Percentiles rank a stretch among this genome's conserved stretches.
Conservation (phyloP, 2,329 filamentous ascomycete genomes). For the Chaetomiaceae sp. region DNA sequence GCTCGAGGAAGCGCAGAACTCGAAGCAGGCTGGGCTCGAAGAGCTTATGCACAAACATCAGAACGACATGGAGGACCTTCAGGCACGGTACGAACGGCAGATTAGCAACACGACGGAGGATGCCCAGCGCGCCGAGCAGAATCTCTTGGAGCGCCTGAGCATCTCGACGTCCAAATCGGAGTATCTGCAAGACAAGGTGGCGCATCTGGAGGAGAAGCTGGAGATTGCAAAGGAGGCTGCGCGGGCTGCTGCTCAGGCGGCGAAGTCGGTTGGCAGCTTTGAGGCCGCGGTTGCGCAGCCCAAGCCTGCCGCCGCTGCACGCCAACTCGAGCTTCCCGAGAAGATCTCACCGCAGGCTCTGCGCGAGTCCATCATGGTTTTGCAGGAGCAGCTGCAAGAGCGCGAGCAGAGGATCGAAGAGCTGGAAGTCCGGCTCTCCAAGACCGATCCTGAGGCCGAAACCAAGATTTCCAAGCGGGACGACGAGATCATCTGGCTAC, state of each 20-base stretch:
- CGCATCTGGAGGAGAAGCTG: conserved; percentile 83
- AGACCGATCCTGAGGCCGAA: conserved; percentile 70
- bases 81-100: conserved; percentile 69
- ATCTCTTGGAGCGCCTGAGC: conserved; percentile 74
- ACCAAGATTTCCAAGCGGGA: conserved; percentile 85
- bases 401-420: conserved; percentile 87
- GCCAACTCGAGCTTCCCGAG: conserved; percentile 58
- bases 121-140: conserved; percentile 71
- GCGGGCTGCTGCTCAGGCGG: conserved; percentile 73
- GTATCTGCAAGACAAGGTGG: conserved; percentile 79
- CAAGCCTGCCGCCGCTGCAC: conserved; percentile 35
- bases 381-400: conserved; percentile 94
- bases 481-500: conserved; percentile 90
- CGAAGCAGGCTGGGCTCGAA: conserved; percentile 54
- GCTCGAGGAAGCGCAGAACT: conserved; percentile 72
- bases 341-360: conserved; percentile 93
- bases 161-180: conserved; percentile 80
- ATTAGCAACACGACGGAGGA: conserved; percentile 74
- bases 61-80: conserved; percentile 68
- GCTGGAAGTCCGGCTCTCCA: conserved; percentile 67
- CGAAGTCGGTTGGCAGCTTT: conserved; percentile 42
- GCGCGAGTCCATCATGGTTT: conserved; percentile 89
- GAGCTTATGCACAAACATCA: conserved; percentile 56
- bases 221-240: conserved; percentile 86
- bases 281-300: conserved; percentile 33